Evolutionary conservation across 2,329 filamentous ascomycete genomes (phyloP), one percentile per base, ranked within the genome.

Genomic region (Fusarium armeniacum): DNA sequence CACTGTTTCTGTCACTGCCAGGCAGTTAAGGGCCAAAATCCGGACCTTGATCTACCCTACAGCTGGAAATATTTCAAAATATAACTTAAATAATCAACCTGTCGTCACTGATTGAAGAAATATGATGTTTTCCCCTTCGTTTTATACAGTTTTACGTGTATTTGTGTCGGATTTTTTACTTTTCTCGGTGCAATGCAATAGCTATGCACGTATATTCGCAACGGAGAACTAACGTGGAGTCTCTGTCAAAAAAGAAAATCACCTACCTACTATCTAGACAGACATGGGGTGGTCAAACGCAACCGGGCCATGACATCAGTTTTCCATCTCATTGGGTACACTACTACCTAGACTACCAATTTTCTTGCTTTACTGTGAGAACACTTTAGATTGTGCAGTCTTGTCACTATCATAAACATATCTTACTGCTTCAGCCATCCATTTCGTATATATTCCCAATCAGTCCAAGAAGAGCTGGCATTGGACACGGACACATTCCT

Each of bases 251-350:
- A 30, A 30, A 30, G 20, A 20, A 28, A 30, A 30, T 30, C 28
- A 30, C 28, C 28, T 11, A 30, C 28, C 20, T 20, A 20, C 20
- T 20, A 20, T 20, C 20, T 20, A 30, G 28, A 30, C 28, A 10
- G 28, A 30, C 28, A 30, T 10, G 28, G 28, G 28, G 28, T 10
- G 28, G 28, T 10, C 10, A 30, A 30, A 30, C 5, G 50, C n/a
- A 36, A 24, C 44, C 7, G 28, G 33, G 20, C 18, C 40, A 70
- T 69, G 62, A 70, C 66, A 69, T 70, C 66, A 69, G 57, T 53
- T 26, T 40, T 44, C 18, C 52, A 32, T 30, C 26, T 13, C 24
- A 44, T 32, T 18, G 18, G 18, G 11, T 13, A 38, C 28, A 15
- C 32, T 18, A 20, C 20, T 20, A 20, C 20, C 20, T 20, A 20